Conservation (phyloP, 2,329 filamentous ascomycete species). For the Chalara sp. region DNA sequence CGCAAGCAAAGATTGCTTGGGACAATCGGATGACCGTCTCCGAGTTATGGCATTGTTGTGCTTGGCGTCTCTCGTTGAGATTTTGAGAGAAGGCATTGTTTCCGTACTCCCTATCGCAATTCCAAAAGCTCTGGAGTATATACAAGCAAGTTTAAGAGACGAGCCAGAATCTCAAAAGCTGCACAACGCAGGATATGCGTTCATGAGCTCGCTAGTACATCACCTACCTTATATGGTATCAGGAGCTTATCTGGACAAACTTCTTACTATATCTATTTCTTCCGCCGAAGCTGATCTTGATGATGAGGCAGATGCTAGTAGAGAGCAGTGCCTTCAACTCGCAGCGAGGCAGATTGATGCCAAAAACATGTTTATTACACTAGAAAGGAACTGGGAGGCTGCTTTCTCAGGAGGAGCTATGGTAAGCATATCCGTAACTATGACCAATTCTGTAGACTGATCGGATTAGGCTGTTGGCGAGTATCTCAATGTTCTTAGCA, state of each 20-base stretch:
- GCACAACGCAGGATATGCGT: conserved; percentile 75
- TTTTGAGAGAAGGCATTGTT: conserved; percentile 79
- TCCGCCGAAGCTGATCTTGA: conserved; percentile 60
- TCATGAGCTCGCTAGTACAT: conserved; percentile 73
- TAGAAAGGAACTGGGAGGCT: conserved; percentile 65
- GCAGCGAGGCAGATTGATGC: conserved; percentile 72
- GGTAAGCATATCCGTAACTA: conserved; percentile 37
- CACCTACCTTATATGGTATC: conserved; percentile 88
- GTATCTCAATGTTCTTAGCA: conserved; percentile 61
- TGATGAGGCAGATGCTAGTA: conserved; percentile 55
- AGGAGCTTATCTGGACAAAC: conserved; percentile 61
- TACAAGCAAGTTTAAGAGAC: conserved; percentile 54
- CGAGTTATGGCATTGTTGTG: conserved; percentile 82
- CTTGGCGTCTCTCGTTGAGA: conserved; percentile 81
- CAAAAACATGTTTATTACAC: conserved; percentile 65
- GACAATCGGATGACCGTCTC: conserved; percentile 64
- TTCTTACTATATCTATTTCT: conserved; percentile 65
- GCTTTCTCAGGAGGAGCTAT: conserved; percentile 56
- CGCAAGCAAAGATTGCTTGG: conserved; percentile 68
- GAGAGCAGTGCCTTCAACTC: conserved; percentile 63
- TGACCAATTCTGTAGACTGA: conserved; percentile 11
- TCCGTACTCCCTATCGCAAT: conserved; percentile 74
- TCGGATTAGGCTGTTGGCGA: conserved; percentile 54
- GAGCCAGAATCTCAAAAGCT: conserved; percentile 53
- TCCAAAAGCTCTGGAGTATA: conserved; percentile 62